phyloP scores from a whole-genome alignment of 257 asterid genomes.

The Penstemon barbatus region DNA sequence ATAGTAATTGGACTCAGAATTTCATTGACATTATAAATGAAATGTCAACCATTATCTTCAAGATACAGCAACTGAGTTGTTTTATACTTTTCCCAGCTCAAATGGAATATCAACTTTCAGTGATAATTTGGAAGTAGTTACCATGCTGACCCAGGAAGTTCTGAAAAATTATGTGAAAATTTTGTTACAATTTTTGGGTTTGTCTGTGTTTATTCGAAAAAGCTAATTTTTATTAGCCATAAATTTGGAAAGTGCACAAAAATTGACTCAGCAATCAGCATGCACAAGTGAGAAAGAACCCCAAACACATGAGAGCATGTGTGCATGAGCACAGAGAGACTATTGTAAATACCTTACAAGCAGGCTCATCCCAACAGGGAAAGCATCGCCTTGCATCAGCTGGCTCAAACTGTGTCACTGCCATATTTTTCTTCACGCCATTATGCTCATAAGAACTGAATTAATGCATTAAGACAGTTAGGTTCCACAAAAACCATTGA shows the following conservation, averaged over 20 bases:
- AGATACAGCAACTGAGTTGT: background rate
- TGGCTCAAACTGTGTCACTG: constrained; percentile 96
- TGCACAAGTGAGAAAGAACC: constrained; percentile 19
- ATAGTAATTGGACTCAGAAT: no score
- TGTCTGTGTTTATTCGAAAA: background rate
- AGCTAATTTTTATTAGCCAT: background rate
- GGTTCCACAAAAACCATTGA: background rate
- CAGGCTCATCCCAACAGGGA: constrained; percentile 99
- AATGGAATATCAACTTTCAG: background rate
- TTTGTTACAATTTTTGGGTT: background rate
- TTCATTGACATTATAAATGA: no score
- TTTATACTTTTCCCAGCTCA: background rate
- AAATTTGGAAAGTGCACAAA: background rate
- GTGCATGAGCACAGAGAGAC: constrained; percentile 8
- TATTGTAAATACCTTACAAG: constrained; percentile 66
- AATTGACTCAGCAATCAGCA: background rate
- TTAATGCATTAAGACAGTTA: constrained; percentile 26
- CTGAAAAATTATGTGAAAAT: background rate
- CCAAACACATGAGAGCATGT: background rate
- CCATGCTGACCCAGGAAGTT: background rate
- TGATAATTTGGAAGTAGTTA: background rate
- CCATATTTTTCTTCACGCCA: constrained; percentile 90
- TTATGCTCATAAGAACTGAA: constrained; percentile 78
- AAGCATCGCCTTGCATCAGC: constrained; percentile 99
- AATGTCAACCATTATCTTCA: background rate